Base-by-base conservation (phyloP, 805 yeast species). In the Zygoascus tannicola region DNA sequence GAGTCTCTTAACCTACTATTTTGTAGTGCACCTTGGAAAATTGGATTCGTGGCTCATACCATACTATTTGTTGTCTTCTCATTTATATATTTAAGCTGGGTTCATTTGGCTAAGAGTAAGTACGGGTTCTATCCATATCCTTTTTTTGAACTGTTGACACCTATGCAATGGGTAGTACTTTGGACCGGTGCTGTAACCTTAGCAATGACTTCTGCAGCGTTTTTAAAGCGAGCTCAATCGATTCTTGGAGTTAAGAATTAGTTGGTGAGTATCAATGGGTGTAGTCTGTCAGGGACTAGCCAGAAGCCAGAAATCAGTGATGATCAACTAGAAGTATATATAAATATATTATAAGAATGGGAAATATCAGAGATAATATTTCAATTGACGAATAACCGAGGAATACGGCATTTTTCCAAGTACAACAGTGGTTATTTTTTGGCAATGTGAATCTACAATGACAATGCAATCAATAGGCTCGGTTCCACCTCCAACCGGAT, bases 71-170 rank as follows among this genome's bases (percentile, higher is more conserved):
- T 39, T 32, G 38, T 18, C 34, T 47, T n/a, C 30, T 57, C 58
- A 10, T 50, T 45, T 8, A 56, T 48, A 14, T 62, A 62, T 55
- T 61, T 61, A 61, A 40, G 37, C 34, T 62, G 66, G 66, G 48
- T 56, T 23, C 60, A 59, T 45, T 46, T 49, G 38, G 50, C 62
- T 4, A 46, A 35, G 34, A 22, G 47, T n/a, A 35, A 40, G 39
- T 63, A 62, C 45, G 56, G 58, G 16, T 56, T 56, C 47, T 60
- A 53, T 39, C 66, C 66, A 15, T 62, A 62, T 43, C 66, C 66
- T 3, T 39, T 62, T 34, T 47, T 62, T 3, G 51, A 44, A 5
- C 42, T 56, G 18, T 51, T 60, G 15, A 38, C 30, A 22, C 44
- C 45, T 12, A 41, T 34, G 32, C 52, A 49, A 40, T 51, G 63